phyloP scores from a whole-genome alignment of 805 yeast species.

The Yarrowia sp. region DNA sequence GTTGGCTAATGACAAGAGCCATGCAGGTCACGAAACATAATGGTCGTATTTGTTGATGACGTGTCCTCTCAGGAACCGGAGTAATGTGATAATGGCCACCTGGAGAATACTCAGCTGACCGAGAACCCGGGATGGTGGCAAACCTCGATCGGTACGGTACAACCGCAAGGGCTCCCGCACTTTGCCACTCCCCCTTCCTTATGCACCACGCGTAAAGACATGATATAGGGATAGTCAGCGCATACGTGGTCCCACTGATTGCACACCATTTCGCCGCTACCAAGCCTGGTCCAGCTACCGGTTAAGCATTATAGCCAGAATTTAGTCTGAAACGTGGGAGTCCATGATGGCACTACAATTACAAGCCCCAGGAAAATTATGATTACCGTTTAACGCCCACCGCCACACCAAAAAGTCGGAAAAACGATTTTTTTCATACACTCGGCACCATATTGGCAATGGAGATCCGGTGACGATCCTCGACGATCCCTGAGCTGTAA shows the following conservation, averaged over 20 bases:
- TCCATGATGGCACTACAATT: no score
- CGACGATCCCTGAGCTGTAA: slow-evolving; percentile 6
- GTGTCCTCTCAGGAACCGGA: slow-evolving; percentile 2
- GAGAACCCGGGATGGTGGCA: background rate
- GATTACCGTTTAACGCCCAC: background rate
- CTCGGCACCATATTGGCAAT: no score
- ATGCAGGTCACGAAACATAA: slow-evolving; percentile 29
- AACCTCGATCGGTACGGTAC: background rate
- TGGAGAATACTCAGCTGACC: background rate
- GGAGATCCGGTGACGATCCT: background rate
- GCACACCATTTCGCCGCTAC: background rate
- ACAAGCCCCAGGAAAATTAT: no score
- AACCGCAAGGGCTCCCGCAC: no score
- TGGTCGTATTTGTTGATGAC: slow-evolving; percentile 21
- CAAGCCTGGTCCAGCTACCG: no score
- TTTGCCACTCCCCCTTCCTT: background rate
- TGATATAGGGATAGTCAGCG: background rate
- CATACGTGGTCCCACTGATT: no score
- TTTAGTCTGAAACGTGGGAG: background rate
- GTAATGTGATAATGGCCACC: background rate
- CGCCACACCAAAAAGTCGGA: background rate
- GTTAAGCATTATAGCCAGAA: background rate
- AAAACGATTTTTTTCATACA: no score
- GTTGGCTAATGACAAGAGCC: slow-evolving; percentile 14
- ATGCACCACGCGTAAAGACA: slow-evolving; percentile 9